Evolutionary conservation across 208 protist species (phyloP).

Genomic region (Crithidia expoeki): DNA sequence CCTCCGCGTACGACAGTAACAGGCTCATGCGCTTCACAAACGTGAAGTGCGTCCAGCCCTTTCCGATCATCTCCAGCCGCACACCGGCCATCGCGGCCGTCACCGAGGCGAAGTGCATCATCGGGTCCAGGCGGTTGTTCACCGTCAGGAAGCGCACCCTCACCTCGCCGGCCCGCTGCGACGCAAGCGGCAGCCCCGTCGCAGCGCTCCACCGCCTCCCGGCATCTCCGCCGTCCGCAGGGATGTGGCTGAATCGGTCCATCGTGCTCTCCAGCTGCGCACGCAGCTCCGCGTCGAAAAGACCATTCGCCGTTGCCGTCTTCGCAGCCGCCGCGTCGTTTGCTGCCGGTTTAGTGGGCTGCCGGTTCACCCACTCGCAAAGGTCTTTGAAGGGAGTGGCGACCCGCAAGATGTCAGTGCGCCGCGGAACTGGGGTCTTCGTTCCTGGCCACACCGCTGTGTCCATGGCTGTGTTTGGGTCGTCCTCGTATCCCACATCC

Average conservation of each 20-base stretch:
- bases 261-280: not conserved
- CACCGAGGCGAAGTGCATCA: not conserved
- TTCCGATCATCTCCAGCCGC: not conserved
- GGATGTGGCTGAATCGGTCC: not conserved
- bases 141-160: constrained; percentile 6
- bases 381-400: not conserved
- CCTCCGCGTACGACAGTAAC: not conserved
- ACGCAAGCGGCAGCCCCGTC: constrained; percentile 2
- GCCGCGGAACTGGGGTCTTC: not conserved
- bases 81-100: constrained; percentile 3
- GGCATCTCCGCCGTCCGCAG: not conserved
- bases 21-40: constrained; percentile 1
- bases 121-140: not conserved
- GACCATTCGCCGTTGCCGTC: not conserved
- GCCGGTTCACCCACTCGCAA: not conserved
- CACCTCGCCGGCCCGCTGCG: not conserved
- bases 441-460: not conserved
- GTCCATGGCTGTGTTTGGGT: not conserved
- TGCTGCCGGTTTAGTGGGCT: not conserved
- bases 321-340: not conserved
- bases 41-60: not conserved
- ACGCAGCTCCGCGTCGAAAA: not conserved
- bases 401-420: not conserved
- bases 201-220: constrained; percentile 1
- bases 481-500: not conserved